Evolutionary conservation across 768 basidiomycete genomes (phyloP).

Genomic region (Cystobasidium tubakii): DNA sequence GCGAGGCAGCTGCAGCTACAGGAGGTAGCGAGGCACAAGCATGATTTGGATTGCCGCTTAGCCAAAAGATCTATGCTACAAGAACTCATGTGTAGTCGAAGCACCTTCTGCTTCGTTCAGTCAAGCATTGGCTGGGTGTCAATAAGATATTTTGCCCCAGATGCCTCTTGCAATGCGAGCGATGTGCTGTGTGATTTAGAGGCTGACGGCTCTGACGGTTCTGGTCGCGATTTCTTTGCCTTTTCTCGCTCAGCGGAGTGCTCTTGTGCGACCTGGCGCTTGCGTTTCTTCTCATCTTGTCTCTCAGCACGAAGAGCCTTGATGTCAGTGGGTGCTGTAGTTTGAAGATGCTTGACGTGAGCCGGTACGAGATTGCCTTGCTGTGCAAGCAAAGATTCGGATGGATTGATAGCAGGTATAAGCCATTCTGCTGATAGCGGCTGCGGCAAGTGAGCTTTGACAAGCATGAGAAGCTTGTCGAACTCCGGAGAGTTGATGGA

Average conservation of each 20-base stretch:
- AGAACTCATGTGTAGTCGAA: not conserved
- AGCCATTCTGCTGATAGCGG: slow-evolving; percentile 6
- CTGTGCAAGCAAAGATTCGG: not conserved
- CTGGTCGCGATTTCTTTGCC: not conserved
- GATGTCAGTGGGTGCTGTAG: not conserved
- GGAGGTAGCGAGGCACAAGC: not conserved
- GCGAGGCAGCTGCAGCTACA: not conserved
- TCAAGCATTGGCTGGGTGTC: not conserved
- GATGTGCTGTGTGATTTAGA: not conserved
- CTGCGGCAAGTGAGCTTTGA: not conserved
- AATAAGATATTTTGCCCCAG: not conserved
- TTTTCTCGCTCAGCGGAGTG: not conserved
- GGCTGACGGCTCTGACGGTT: not conserved
- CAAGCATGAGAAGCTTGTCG: not conserved
- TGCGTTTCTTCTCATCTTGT: not conserved
- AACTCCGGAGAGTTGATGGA: not conserved
- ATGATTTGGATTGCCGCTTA: not conserved
- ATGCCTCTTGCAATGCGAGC: not conserved
- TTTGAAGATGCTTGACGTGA: slow-evolving; percentile 15
- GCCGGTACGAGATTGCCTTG: slow-evolving; percentile 10
- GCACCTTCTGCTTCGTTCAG: not conserved
- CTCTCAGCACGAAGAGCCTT: slow-evolving; percentile 4
- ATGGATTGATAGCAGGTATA: slow-evolving; percentile 6
- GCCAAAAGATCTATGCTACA: slow-evolving; percentile 7
- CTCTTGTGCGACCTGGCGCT: not conserved